Evolutionary conservation across 257 asterid genomes (phyloP), one percentile per base, ranked within the genome.

Genomic region (Schizonepeta tenuifolia): DNA sequence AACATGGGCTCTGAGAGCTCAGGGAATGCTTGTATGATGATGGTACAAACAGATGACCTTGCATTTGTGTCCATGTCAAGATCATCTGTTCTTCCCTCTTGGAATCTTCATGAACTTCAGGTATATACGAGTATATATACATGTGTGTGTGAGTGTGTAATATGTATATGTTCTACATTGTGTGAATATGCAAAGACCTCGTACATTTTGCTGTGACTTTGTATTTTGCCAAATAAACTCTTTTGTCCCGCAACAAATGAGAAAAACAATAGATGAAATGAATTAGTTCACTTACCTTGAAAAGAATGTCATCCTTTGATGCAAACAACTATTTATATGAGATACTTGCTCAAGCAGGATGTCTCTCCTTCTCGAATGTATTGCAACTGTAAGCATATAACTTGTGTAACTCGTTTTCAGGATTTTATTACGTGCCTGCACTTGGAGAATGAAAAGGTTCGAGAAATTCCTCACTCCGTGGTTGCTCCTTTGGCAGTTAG

Each of bases 401-500:
- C 43, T 49, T 9, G 5, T 58, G 21, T 67, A 65, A 56, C 68
- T 68, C 72, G 73, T 78, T 61, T 51, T 78, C 70, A 92, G 99
- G 96, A 85, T 71, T 79, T 73, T 69, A 75, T 84, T 38, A 56
- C 79, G 56, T 60, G 75, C 77, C 78, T 95, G 84, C 83, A 83
- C 55, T 72, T 88, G 80, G 96, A 90, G 81, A 87, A 84, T 80
- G 96, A 85, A 76, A 95, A 86, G 86, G 90, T 82, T 68, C 89
- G 99, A 47, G 80, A 80, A 63, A 87, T 95, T 75, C 85, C 95
- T 69, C 95, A 95, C 77, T 71, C 88, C 3, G 90, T 86, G 75
- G 88, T 95, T 72, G 75, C 92, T 78, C 99, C 99, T 59, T 72
- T 93, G 77, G 98, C 98, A 36, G 97, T 92, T 74, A 95, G 99